Base-by-base conservation (phyloP, 352 stramenopile species). In the Phytopythium ostracodes region DNA sequence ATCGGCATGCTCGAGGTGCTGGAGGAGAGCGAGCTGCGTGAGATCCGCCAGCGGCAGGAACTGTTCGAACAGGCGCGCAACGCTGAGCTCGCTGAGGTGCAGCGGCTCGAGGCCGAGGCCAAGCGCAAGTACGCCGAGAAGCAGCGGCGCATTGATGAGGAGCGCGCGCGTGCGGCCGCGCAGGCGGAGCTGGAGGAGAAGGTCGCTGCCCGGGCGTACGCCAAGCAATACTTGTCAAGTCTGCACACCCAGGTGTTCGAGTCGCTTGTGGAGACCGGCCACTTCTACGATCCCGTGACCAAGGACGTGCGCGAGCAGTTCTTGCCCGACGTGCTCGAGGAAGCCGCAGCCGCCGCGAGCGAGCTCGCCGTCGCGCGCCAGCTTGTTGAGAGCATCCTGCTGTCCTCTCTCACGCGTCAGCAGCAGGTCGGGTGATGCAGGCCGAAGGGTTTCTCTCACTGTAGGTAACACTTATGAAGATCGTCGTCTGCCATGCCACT, bases 1-100 rank as follows among this genome's bases (percentile, higher is more conserved):
- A 80, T 97, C n/a, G 77, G 87, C 10, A 89, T 98, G 81, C 74
- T 98, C 42, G 94, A 98, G 65, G 71, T 98, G n/a, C 83, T 98
- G 40, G 92, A 98, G 75, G 94, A 98, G 67, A 86, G 92, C 49
- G 94, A 98, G 69, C 69, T 98, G 20, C 80, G 77, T 10, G 88
- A 92, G 40, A 97, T 98, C 25, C 75, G 85, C 11, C 75, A 83
- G 59, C 92, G 94, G 40, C 93, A 98, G 70, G 73, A 96, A 42
- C 79, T 97, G 36, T 98, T 98, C 56, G 90, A 98, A 60, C 84
- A 96, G 49, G 72, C 89, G 25, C 84, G 94, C 44, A 97, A 98
- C 67, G 90, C 91, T 22, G 94, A 98, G 73, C 74, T 98, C 50
- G 89, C 88, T 6, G 92, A 98, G 67, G 92, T 98, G 27, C 94